These are phyloP conservation scores for Candida michaelii DNA, from an alignment of 805 yeast genomes.

Conservation along the genomic window DNA sequence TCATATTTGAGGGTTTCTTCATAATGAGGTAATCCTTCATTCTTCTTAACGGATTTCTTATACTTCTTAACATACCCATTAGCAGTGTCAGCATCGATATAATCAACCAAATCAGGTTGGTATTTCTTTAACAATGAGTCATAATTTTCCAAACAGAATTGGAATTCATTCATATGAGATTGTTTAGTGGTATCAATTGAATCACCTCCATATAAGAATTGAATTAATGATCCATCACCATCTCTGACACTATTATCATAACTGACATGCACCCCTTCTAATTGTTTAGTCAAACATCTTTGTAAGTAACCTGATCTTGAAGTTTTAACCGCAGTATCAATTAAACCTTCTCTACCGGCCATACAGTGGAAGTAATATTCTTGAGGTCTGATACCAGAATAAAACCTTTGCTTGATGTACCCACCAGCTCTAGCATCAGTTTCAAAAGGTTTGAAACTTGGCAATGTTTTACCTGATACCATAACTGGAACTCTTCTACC, in stretches of 20 bases:
- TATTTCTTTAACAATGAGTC: constrained; percentile 83
- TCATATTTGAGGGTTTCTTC: constrained; percentile 68
- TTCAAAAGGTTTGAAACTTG: constrained; percentile 94
- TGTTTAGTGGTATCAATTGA: constrained; percentile 92
- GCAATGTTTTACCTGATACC: constrained; percentile 97
- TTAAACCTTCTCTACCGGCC: constrained; percentile 99
- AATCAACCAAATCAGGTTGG: constrained; percentile 65
- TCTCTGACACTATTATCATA: constrained; percentile 96
- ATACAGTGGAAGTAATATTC: constrained; percentile 99
- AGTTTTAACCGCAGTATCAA: constrained; percentile 98
- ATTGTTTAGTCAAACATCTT: constrained; percentile 95
- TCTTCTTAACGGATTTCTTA: constrained; percentile 68
- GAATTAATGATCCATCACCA: constrained; percentile 89
- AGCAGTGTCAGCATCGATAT: constrained; percentile 78
- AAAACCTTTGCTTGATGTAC: constrained; percentile 93
- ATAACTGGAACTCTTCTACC: constrained; percentile 99
- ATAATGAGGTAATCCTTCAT: constrained; percentile 60
- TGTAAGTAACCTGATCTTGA: constrained; percentile 97
- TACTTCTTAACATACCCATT: constrained; percentile 77
- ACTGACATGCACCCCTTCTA: constrained; percentile 93
- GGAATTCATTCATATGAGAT: constrained; percentile 89
- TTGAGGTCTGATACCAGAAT: constrained; percentile 96
- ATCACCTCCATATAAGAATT: constrained; percentile 97
- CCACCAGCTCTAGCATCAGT: constrained; percentile 99
- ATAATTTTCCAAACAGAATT: constrained; percentile 89